Conservation (phyloP, 768 basidiomycete species). For the Coprinopsis cinerea region DNA sequence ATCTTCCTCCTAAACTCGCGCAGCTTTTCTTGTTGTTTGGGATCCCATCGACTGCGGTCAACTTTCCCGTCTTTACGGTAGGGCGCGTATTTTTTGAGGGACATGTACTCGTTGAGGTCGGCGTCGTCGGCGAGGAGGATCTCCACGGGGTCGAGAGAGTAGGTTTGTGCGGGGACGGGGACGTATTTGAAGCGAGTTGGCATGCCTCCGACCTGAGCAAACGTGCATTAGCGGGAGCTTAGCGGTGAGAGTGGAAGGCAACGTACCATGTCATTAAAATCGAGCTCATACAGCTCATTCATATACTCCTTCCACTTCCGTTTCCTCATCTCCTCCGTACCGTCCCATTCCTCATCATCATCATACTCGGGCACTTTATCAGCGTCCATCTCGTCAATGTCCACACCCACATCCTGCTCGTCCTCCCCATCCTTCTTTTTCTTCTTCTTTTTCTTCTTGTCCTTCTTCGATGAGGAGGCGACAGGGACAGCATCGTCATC, state of each 20-base stretch:
- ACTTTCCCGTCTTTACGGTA: conserved; percentile 56
- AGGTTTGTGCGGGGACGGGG: conserved; percentile 55
- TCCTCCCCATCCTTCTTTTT: conserved; percentile 48
- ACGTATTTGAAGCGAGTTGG: conserved; percentile 93
- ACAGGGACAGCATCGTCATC: conserved; percentile 27
- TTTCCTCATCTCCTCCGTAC: conserved; percentile 89
- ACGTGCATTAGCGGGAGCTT: conserved; percentile 6
- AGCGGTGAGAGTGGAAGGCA: background rate
- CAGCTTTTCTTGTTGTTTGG: conserved; percentile 55
- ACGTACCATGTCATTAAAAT: conserved; percentile 93
- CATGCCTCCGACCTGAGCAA: conserved; percentile 70
- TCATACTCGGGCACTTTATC: conserved; percentile 30
- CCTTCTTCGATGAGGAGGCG: conserved; percentile 15
- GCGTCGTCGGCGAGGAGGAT: conserved; percentile 88
- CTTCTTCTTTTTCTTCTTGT: conserved; percentile 40
- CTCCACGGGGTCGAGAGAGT: conserved; percentile 73
- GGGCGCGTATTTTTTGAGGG: conserved; percentile 86
- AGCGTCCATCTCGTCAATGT: conserved; percentile 49
- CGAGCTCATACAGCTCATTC: conserved; percentile 85
- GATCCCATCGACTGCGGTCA: conserved; percentile 49
- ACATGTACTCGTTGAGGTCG: conserved; percentile 89
- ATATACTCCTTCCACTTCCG: conserved; percentile 79
- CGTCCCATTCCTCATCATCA: conserved; percentile 71
- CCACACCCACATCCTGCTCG: conserved; percentile 49
- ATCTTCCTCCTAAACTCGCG: conserved; percentile 68